These are phyloP conservation scores for Pseudogymnoascus sp. DNA, from an alignment of 2,329 filamentous ascomycete species.

Conservation along the genomic window DNA sequence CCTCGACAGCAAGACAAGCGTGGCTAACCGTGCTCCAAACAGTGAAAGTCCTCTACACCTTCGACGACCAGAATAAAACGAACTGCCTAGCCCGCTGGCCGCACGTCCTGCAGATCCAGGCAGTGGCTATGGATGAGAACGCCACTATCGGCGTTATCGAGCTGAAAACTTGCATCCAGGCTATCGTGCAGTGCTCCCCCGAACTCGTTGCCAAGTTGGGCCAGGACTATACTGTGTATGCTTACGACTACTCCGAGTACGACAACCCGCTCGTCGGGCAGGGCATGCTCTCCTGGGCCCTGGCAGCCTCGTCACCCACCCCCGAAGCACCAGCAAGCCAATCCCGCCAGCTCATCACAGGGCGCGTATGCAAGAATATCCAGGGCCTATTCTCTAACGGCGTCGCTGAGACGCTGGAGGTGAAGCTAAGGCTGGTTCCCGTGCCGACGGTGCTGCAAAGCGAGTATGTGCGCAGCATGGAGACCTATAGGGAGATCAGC, in stretches of 20 bases:
- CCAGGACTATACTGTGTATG: constrained; percentile 88
- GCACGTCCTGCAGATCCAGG: constrained; percentile 70
- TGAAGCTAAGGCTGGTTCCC: constrained; percentile 78
- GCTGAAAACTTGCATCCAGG: constrained; percentile 76
- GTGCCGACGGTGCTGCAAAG: constrained; percentile 52
- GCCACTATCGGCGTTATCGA: constrained; percentile 73
- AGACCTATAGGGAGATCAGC: constrained; percentile 50
- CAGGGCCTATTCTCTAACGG: constrained; percentile 78
- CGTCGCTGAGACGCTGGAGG: constrained; percentile 81
- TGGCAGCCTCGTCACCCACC: constrained; percentile 49
- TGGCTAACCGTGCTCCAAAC: constrained; percentile 21
- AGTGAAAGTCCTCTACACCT: constrained; percentile 97
- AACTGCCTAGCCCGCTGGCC: constrained; percentile 85
- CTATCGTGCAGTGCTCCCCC: constrained; percentile 70
- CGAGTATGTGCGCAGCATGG: constrained; percentile 53
- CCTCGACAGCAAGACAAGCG: background rate
- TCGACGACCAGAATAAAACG: constrained; percentile 79
- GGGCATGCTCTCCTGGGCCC: constrained; percentile 82
- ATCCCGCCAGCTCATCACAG: constrained; percentile 69
- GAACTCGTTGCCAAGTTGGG: constrained; percentile 69
- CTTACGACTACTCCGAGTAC: constrained; percentile 91
- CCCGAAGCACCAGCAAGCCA: constrained; percentile 48
- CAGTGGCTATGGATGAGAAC: constrained; percentile 66
- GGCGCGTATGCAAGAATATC: constrained; percentile 79
- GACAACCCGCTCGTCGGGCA: constrained; percentile 91